Conservation (phyloP, 148 eudicot genomes). For the Heliosperma pusillum region DNA sequence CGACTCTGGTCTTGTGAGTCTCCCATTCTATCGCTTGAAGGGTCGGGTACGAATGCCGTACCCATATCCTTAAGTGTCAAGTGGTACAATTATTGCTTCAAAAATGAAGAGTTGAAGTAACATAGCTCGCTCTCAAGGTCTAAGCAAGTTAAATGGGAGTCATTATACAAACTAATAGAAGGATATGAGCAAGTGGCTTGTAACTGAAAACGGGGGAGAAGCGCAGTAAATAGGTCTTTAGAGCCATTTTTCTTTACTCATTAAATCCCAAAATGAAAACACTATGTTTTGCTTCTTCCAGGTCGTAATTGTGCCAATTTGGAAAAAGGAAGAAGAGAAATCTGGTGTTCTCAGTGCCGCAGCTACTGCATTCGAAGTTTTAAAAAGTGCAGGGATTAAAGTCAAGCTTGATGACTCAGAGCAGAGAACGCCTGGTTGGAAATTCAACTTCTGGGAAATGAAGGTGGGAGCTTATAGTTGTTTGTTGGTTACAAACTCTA, state of each 20-base stretch:
- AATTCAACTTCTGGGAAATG: conserved; percentile 98
- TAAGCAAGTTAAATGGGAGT: not conserved
- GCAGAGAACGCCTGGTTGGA: conserved; percentile 99
- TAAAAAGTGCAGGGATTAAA: conserved; percentile 72
- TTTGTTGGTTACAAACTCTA: not conserved
- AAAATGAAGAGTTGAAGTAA: not conserved
- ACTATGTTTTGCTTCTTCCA: conserved; percentile 22
- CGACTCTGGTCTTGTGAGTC: not conserved
- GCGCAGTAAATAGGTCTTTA: not conserved
- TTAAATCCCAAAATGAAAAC: not conserved
- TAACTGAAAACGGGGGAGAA: not conserved
- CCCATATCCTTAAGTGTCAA: not conserved
- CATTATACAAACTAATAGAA: not conserved
- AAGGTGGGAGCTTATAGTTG: conserved; percentile 50
- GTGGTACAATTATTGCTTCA: not conserved
- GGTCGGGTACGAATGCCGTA: not conserved
- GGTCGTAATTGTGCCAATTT: conserved; percentile 93
- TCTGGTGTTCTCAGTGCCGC: conserved; percentile 72
- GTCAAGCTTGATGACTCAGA: conserved; percentile 89
- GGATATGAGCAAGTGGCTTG: not conserved
- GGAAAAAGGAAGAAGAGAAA: conserved; percentile 87
- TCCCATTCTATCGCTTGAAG: not conserved
- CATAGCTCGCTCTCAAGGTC: not conserved
- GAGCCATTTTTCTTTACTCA: not conserved
- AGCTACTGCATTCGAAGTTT: conserved; percentile 46